phyloP scores from a whole-genome alignment of 345 rosid genomes.

The Trapa incisa region DNA sequence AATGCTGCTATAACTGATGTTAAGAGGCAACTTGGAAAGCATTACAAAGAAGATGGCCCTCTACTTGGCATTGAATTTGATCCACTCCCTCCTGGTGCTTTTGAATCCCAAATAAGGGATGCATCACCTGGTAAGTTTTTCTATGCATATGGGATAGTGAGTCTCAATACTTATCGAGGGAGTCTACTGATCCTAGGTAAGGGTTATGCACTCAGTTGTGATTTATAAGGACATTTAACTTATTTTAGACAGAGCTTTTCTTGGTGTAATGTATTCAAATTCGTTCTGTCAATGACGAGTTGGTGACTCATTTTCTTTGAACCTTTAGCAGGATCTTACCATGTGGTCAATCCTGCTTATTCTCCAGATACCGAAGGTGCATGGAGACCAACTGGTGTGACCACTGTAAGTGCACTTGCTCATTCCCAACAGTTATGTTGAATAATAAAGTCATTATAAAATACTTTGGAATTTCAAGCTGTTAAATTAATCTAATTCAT shows the following conservation, averaged over 20 bases:
- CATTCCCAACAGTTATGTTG: background rate
- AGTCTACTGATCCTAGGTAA: background rate
- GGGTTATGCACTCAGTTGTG: background rate
- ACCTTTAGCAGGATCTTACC: slow-evolving; percentile 5
- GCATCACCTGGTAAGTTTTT: slow-evolving; percentile 38
- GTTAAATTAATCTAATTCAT: background rate
- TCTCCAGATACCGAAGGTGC: background rate
- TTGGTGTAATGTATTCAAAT: background rate
- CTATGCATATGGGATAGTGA: background rate
- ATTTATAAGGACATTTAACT: background rate
- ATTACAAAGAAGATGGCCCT: slow-evolving; percentile 77
- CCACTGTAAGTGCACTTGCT: slow-evolving; percentile 3
- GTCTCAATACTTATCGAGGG: background rate
- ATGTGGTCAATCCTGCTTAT: background rate
- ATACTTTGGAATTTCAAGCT: background rate
- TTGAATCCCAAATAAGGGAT: slow-evolving; percentile 44
- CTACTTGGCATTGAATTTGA: slow-evolving; percentile 63
- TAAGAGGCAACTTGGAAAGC: slow-evolving; percentile 70
- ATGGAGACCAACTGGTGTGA: background rate
- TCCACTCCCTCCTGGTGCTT: slow-evolving; percentile 77
- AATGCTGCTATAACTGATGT: slow-evolving; percentile 71
- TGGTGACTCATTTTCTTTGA: background rate
- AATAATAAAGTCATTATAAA: background rate
- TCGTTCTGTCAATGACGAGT: background rate
- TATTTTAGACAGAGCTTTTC: background rate